Conservation (phyloP, 208 protist species). For the Trypanosoma platydactyli region DNA sequence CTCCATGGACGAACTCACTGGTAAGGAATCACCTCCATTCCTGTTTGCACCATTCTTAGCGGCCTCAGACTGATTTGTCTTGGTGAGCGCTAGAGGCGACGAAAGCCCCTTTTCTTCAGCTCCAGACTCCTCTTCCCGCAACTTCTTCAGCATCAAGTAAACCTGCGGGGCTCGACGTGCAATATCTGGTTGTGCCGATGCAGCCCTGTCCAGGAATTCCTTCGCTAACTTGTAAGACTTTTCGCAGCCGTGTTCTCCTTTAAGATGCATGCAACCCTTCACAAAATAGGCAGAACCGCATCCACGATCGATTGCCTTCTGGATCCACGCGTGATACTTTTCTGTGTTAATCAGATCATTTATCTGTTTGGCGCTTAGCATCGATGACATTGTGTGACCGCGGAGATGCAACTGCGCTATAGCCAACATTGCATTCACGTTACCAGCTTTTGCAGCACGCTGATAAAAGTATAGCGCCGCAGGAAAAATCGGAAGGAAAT, state of each 20-base stretch:
- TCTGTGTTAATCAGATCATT: slow-evolving; percentile 55
- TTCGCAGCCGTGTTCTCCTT: slow-evolving; percentile 74
- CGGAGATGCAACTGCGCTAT: slow-evolving; percentile 83
- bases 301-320: slow-evolving; percentile 81
- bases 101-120: slow-evolving; percentile 13
- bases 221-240: slow-evolving; percentile 78
- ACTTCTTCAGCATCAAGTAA: slow-evolving; percentile 56
- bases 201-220: slow-evolving; percentile 67
- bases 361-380: slow-evolving; percentile 72
- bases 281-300: slow-evolving; percentile 88
- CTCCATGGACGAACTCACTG: slow-evolving; percentile 46
- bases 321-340: slow-evolving; percentile 86
- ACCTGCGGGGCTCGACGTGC: slow-evolving; percentile 64
- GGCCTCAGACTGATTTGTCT: neutral
- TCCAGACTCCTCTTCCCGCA: slow-evolving; percentile 57
- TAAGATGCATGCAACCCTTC: slow-evolving; percentile 80
- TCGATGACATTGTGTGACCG: slow-evolving; percentile 63
- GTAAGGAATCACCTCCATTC: slow-evolving; percentile 10
- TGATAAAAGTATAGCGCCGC: slow-evolving; percentile 89
- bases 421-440: slow-evolving; percentile 82
- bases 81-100: slow-evolving; percentile 14
- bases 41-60: slow-evolving; percentile 20
- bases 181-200: slow-evolving; percentile 62
- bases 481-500: slow-evolving; percentile 87
- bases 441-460: slow-evolving; percentile 78